Percentiles rank a stretch among this genome's conserved stretches.
Evolutionary conservation across 257 asterid genomes (phyloP).

Genomic region (Solanum gandarillasii): DNA sequence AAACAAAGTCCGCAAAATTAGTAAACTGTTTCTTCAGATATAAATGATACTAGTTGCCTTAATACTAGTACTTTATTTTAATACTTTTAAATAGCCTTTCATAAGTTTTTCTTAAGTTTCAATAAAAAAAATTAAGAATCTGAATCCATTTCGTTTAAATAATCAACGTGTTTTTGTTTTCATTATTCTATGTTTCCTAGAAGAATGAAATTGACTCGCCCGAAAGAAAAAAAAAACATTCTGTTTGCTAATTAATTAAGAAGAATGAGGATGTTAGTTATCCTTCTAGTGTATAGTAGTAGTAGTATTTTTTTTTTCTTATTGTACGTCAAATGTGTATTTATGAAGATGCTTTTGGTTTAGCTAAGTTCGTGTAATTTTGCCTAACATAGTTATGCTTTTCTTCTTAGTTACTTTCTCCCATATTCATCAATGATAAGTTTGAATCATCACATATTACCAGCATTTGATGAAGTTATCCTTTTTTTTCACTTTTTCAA

Average conservation of each 20-base stretch:
- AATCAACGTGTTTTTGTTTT: not conserved
- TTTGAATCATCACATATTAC: not conserved
- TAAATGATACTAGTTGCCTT: not conserved
- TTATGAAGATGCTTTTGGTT: not conserved
- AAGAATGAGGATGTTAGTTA: not conserved
- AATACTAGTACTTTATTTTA: not conserved
- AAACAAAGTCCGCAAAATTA: not conserved
- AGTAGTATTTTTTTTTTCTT: not conserved
- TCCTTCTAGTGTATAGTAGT: not conserved
- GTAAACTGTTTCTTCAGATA: not conserved
- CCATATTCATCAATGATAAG: constrained; percentile 7
- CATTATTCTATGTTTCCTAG: not conserved
- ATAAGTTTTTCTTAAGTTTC: not conserved
- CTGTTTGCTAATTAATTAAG: not conserved
- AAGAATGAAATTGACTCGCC: constrained; percentile 3
- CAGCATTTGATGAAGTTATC: constrained; percentile 5
- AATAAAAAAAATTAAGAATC: not conserved
- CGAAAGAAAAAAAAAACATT: not conserved
- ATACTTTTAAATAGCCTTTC: too few species aligned
- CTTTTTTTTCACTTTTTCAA: constrained; percentile 10
- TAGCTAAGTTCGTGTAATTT: not conserved
- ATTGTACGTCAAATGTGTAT: not conserved
- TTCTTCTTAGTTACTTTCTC: not conserved
- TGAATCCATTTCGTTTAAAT: not conserved
- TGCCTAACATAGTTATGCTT: not conserved